Evolutionary conservation across 2,329 filamentous ascomycete genomes (phyloP), one percentile per base, ranked within the genome.

Genomic region (Didymellaceae sp.): DNA sequence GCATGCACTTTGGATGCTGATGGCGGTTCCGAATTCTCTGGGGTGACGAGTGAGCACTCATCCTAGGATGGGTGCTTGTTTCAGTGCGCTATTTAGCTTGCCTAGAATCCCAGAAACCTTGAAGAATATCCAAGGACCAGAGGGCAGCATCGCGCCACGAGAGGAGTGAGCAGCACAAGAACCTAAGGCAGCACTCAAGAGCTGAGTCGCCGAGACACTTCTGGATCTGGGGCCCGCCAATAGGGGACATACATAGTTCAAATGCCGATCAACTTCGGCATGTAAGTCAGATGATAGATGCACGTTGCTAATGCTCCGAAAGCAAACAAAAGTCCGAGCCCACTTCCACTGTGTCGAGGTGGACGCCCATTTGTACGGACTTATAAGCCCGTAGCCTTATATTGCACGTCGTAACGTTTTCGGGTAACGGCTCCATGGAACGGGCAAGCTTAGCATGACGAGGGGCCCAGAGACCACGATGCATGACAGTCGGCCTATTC

Each of bases 141-240:
- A n/a, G n/a, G n/a, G n/a, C n/a, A n/a, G n/a, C n/a, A 22, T 45
- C 7, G 6, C 2, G 5, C 17, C 13, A 6, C 14, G 37, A 3
- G 26, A 41, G 39, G 22, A 18, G 25, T 28, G 33, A 21, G 13
- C 32, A 17, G 9, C 7, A 25, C 28, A 18, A 17, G 34, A 20
- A 24, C 51, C 45, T 13, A 20, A 10, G 17, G 18, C 43, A 41
- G 24, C 59, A 16, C 20, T 56, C 40, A 51, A 52, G 24, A 57
- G 61, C 16, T 64, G 55, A 47, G 41, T 55, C 16, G 50, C 48
- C n/a, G 60, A 56, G 50, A 22, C 42, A 7, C n/a, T 58, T 14
- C 54, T 59, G n/a, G 41, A n/a, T 51, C 5, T 53, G 63, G 13
- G 13, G n/a, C 13, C 38, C 58, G 26, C 39, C 56, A 18, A 34